These are phyloP conservation scores for Pichia membranifaciens DNA, from an alignment of 805 yeast species.

Conservation along the genomic window DNA sequence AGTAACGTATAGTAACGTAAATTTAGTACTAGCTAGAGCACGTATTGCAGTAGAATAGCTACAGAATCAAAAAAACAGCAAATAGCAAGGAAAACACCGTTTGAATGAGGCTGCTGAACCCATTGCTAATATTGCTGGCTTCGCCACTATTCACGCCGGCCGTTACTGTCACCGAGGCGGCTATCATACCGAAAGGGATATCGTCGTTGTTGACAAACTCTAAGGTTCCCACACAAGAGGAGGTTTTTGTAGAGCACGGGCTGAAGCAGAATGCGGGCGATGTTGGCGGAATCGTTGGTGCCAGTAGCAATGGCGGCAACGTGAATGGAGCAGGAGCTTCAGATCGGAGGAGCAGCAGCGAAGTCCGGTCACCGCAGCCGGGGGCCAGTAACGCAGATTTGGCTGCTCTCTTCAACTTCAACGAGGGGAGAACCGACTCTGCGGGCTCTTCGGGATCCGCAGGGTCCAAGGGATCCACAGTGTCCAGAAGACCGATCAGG, in stretches of 20 bases:
- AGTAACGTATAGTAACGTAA: too few species aligned
- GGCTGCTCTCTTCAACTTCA: too few species aligned
- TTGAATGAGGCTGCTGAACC: too few species aligned
- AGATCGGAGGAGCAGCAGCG: background rate
- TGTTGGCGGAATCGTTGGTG: too few species aligned
- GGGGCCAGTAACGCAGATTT: too few species aligned
- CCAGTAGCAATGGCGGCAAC: background rate
- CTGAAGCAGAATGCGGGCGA: background rate
- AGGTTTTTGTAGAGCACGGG: background rate
- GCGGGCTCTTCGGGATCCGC: background rate
- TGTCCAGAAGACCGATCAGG: background rate
- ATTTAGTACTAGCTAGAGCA: too few species aligned
- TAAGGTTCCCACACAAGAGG: background rate
- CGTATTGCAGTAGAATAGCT: too few species aligned
- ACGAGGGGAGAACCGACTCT: background rate
- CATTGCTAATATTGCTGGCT: too few species aligned
- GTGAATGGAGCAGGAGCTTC: background rate
- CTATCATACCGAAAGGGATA: slow-evolving; percentile 7
- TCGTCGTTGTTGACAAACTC: background rate
- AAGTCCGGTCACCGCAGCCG: background rate
- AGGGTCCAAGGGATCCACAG: background rate
- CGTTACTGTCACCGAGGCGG: background rate
- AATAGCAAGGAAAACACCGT: too few species aligned
- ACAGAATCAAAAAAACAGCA: too few species aligned
- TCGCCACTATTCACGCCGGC: background rate